Percentiles rank a stretch among this genome's conserved stretches.
phyloP scores from a whole-genome alignment of 192 early-diverging fungal genomes.

The Coemansia brasiliensis region DNA sequence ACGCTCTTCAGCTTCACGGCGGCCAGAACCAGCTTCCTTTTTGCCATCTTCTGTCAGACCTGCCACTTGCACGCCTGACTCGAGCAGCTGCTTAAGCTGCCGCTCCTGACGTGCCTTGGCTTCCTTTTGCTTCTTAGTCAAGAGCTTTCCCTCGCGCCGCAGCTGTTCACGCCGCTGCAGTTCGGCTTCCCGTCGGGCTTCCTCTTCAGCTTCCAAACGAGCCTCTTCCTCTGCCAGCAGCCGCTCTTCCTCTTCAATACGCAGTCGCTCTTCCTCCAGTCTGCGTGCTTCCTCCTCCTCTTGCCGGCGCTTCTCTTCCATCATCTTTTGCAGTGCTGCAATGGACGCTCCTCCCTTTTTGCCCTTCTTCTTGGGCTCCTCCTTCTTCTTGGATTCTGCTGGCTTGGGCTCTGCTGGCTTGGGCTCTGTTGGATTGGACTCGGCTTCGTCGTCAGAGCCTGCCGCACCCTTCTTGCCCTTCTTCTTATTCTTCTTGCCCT shows the following conservation, averaged over 20 bases:
- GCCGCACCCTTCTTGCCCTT: slow-evolving; percentile 59
- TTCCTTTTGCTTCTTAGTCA: slow-evolving; percentile 91
- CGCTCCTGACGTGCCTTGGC: slow-evolving; percentile 70
- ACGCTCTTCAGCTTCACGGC: slow-evolving; percentile 43
- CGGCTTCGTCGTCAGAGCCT: slow-evolving; percentile 22
- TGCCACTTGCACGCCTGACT: slow-evolving; percentile 75
- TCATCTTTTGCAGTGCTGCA: slow-evolving; percentile 51
- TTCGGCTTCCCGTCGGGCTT: slow-evolving; percentile 73
- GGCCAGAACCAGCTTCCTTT: slow-evolving; percentile 2
- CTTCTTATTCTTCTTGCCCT: slow-evolving; percentile 58
- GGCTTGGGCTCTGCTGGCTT: slow-evolving; percentile 3
- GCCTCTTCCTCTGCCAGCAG: slow-evolving; percentile 70
- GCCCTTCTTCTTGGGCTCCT: slow-evolving; percentile 18
- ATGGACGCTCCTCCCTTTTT: slow-evolving; percentile 45
- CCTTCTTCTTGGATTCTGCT: slow-evolving; percentile 21
- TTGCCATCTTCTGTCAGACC: slow-evolving; percentile 31
- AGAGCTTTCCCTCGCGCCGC: slow-evolving; percentile 86
- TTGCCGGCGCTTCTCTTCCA: slow-evolving; percentile 62
- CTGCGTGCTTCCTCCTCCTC: slow-evolving; percentile 72
- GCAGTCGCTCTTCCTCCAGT: slow-evolving; percentile 73
- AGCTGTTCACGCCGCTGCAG: slow-evolving; percentile 85
- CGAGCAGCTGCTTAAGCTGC: slow-evolving; percentile 73
- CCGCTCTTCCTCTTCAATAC: slow-evolving; percentile 68
- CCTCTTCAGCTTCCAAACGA: slow-evolving; percentile 68
- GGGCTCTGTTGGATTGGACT: slow-evolving; percentile 3